Conservation (phyloP, 2,329 filamentous ascomycete genomes). For the Pezizomycotina sp. region DNA sequence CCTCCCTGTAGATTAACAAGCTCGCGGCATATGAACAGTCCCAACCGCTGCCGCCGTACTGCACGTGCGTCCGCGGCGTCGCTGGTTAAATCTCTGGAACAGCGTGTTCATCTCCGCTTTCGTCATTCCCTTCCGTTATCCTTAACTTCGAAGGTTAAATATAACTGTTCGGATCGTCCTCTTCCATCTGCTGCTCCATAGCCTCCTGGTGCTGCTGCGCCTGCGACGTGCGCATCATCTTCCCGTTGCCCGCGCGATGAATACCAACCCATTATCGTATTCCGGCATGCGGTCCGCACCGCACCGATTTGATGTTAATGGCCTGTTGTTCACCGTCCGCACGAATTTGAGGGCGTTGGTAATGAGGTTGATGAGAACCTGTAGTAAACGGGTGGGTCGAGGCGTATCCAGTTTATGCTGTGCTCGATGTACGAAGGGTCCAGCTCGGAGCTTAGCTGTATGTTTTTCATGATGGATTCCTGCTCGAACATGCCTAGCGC, state of each 20-base stretch:
- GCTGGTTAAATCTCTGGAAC: conserved; percentile 23
- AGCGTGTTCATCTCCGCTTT: conserved; percentile 20
- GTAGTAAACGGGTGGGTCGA: conserved; percentile 11
- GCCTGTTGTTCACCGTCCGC: conserved; percentile 32
- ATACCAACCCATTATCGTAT: conserved; percentile 9
- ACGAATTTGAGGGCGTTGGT: conserved; percentile 51
- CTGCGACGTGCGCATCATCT: conserved; percentile 28
- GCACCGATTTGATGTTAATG: conserved; percentile 8
- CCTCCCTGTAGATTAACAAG: conserved; percentile 62
- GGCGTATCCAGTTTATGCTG: conserved; percentile 8
- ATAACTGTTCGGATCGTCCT: conserved; percentile 10
- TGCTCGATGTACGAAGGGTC: conserved; percentile 15
- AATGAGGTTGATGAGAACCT: conserved; percentile 14
- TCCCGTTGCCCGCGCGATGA: conserved; percentile 11
- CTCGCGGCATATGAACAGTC: conserved; percentile 60
- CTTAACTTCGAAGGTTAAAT: conserved; percentile 16
- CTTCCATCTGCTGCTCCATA: conserved; percentile 4
- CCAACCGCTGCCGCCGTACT: conserved; percentile 53
- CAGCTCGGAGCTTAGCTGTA: conserved; percentile 12
- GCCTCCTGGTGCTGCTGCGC: not conserved
- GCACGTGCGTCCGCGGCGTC: conserved; percentile 43
- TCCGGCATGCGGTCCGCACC: conserved; percentile 7
- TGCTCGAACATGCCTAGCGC: conserved; percentile 15
- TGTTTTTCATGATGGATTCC: conserved; percentile 9
- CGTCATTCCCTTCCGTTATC: conserved; percentile 19